Percentiles rank a stretch among this genome's conserved stretches.
Conservation (phyloP, 345 rosid genomes). For the Kandelia obovata region DNA sequence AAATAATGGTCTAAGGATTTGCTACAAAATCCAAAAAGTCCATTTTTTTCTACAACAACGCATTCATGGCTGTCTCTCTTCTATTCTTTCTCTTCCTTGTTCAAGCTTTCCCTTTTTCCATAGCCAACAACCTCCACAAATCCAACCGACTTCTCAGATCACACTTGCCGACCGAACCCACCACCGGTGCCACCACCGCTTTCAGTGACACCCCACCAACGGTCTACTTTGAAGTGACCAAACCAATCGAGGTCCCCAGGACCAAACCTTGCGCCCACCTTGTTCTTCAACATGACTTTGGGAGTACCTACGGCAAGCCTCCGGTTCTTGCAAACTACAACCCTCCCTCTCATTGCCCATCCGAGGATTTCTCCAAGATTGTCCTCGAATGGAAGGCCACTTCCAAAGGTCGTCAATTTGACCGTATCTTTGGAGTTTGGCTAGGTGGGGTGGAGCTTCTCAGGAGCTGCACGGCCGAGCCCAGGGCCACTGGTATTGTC, state of each 20-base stretch:
- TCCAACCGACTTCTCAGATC: conserved; percentile 34
- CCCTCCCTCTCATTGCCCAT: conserved; percentile 56
- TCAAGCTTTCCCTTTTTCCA: conserved; percentile 18
- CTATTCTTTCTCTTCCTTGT: conserved; percentile 30
- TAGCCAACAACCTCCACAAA: conserved; percentile 41
- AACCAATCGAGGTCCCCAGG: conserved; percentile 43
- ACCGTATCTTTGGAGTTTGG: conserved; percentile 89
- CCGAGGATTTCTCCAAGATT: conserved; percentile 54
- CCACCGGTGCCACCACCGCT: conserved; percentile 6
- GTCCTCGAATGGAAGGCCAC: conserved; percentile 81
- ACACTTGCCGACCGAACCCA: conserved; percentile 30
- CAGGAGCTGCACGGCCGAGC: conserved; percentile 95
- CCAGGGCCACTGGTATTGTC: conserved; percentile 55
- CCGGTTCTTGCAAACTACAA: conserved; percentile 68
- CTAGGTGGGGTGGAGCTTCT: conserved; percentile 84
- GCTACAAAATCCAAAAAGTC: not conserved
- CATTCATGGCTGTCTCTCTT: conserved; percentile 44
- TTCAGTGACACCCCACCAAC: conserved; percentile 40
- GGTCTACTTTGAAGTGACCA: conserved; percentile 72
- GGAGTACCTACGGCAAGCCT: conserved; percentile 57
- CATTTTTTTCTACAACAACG: not conserved
- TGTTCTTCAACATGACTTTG: conserved; percentile 70
- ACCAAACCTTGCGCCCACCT: conserved; percentile 48
- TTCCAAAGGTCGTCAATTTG: conserved; percentile 70
- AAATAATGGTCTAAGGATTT: too few species aligned